A percentile compares a stretch with the other conserved stretches of the same genome.
Evolutionary conservation across 768 basidiomycete species (phyloP).

Genomic region (Panaeolus papilionaceus): DNA sequence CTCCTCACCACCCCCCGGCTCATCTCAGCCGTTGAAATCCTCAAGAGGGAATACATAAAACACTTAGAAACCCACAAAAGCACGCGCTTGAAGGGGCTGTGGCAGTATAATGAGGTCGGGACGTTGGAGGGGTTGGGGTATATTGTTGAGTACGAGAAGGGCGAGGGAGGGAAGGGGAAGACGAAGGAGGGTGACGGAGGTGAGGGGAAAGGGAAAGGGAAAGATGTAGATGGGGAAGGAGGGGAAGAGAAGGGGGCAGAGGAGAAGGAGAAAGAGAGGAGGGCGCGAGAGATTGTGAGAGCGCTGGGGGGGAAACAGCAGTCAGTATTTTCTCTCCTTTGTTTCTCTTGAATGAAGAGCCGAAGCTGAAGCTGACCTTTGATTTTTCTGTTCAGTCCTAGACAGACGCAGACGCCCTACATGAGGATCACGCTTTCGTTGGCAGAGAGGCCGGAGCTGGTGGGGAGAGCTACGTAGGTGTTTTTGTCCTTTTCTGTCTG

Average conservation of each 20-base stretch:
- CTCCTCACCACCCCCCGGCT: slow-evolving; percentile 63
- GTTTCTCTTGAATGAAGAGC: background rate
- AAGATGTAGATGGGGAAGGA: no score
- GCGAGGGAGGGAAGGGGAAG: slow-evolving; percentile 21
- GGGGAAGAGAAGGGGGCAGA: background rate
- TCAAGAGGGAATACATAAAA: slow-evolving; percentile 81
- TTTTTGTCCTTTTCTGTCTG: background rate
- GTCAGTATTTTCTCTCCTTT: slow-evolving; percentile 44
- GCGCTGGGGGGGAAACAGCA: slow-evolving; percentile 65
- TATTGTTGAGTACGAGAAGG: slow-evolving; percentile 12
- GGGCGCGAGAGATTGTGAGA: slow-evolving; percentile 42
- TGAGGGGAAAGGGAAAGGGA: slow-evolving; percentile 30
- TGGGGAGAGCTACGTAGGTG: slow-evolving; percentile 59
- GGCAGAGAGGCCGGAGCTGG: slow-evolving; percentile 45
- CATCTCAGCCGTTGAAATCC: slow-evolving; percentile 81
- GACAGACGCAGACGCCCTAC: slow-evolving; percentile 63
- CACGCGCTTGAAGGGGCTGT: slow-evolving; percentile 57
- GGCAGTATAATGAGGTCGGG: slow-evolving; percentile 81
- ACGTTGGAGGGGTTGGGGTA: slow-evolving; percentile 52
- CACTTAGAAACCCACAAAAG: slow-evolving; percentile 48
- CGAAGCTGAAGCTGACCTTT: background rate
- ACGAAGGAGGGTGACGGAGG: slow-evolving; percentile 17
- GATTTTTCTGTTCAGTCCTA: slow-evolving; percentile 44
- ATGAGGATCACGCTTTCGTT: slow-evolving; percentile 74
- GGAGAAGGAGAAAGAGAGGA: slow-evolving; percentile 33